Percentiles rank a stretch among this genome's conserved stretches.
phyloP scores from a whole-genome alignment of 176 grass and related monocot species.

The Leersia perrieri region DNA sequence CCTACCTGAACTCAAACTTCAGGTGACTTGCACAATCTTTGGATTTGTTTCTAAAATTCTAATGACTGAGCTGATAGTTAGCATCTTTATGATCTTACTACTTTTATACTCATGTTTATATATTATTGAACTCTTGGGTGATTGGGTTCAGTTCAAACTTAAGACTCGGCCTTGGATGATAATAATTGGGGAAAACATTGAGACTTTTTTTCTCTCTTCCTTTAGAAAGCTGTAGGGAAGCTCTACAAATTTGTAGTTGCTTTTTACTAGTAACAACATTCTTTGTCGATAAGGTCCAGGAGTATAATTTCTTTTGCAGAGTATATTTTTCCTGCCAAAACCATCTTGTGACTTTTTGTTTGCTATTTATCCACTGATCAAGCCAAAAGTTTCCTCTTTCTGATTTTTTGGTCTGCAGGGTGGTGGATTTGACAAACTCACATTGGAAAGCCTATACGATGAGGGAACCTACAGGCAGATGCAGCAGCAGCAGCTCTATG shows the following conservation, averaged over 20 bases:
- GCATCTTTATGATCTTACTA: neutral
- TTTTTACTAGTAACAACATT: neutral
- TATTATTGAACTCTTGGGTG: neutral
- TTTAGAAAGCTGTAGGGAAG: neutral
- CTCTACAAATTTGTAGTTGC: neutral
- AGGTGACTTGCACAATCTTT: neutral
- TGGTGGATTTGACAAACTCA: constrained; percentile 80
- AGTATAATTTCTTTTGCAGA: neutral
- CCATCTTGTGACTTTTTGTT: neutral
- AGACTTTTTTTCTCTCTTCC: no score
- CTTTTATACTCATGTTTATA: neutral
- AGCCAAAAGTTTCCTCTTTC: neutral
- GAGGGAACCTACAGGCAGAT: constrained; percentile 74
- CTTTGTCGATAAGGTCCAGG: neutral
- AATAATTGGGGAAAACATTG: no score
- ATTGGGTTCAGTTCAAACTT: neutral
- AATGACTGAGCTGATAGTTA: neutral
- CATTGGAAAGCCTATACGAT: constrained; percentile 64
- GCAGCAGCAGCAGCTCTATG: constrained; percentile 65
- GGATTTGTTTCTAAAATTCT: neutral
- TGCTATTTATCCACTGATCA: neutral
- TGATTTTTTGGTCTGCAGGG: constrained; percentile 41
- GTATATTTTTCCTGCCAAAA: neutral
- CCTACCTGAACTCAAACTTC: neutral
- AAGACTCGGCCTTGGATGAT: no score